Base-by-base conservation (phyloP, 1,284 basidiomycete genomes). In the Cryptococcus sp. region DNA sequence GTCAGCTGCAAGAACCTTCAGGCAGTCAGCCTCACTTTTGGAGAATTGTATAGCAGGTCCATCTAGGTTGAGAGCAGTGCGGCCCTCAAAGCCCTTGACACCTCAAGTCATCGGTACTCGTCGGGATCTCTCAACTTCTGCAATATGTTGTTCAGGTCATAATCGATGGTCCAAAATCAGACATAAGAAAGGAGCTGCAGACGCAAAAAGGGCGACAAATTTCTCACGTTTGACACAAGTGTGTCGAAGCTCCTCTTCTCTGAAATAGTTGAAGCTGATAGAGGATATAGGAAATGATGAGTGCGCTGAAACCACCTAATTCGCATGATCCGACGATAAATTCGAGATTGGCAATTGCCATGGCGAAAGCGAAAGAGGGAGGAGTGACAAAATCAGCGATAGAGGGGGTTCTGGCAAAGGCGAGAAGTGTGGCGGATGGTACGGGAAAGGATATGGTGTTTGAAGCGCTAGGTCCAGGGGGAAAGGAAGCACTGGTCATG, bases 161-260 rank as follows among this genome's bases (percentile, higher is more conserved):
- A 70, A 67, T 52, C 58, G 71, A 52, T 92, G 89, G 89, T 89
- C 88, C 3, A 92, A 92, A 80, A 91, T 92, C 71, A 86, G 89
- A 71, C 83, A 88, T 58, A 83, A 82, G 66, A 92, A 92, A 67
- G 89, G 87, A 10, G 79, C 80, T 2, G 85, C 82, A 52, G 89
- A 92, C 69, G 79, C 80, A 3, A 82, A 84, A 66, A 86, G 84
- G 68, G 83, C 85, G 47, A 77, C 79, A 36, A 57, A 85, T 10
- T 88, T 84, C 54, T 80, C 82, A 43, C 83, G 80, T 63, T 80
- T 84, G 4, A 82, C 79, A 57, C 80, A 81, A 59, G 88, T 88
- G 70, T 57, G 84, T 68, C 3, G 55, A 34, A 49, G 44, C 35
- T 33, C 52, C 42, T 30, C 23, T 23, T 23, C n/a, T n/a, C n/a